A percentile compares a stretch with the other conserved stretches of the same genome.
Evolutionary conservation across 306 rosid species (phyloP).

Genomic region (Lithocarpus polystachyus): DNA sequence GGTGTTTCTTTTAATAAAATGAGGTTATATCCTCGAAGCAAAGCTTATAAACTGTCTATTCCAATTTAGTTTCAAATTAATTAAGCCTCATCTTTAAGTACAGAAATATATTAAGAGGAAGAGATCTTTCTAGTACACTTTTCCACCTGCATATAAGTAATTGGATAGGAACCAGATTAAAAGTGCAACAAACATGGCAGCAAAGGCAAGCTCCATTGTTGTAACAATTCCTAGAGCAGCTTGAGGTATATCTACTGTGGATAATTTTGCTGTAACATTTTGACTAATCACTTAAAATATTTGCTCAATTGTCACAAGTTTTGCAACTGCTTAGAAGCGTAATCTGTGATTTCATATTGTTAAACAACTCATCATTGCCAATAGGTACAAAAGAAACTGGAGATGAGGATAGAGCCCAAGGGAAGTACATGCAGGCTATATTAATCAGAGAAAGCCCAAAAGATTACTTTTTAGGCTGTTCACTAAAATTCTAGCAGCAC

Average conservation of each 20-base stretch:
- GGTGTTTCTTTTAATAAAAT: too few species aligned
- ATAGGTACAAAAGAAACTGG: conserved; percentile 76
- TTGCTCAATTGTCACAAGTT: not conserved
- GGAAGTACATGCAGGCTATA: conserved; percentile 69
- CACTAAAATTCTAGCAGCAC: conserved; percentile 26
- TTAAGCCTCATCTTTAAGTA: not conserved
- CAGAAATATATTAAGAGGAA: not conserved
- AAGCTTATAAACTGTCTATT: too few species aligned
- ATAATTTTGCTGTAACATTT: not conserved
- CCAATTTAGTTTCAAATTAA: too few species aligned
- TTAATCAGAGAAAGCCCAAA: conserved; percentile 72
- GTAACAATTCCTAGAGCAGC: conserved; percentile 70
- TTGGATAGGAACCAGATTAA: conserved; percentile 63
- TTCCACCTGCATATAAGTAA: conserved; percentile 43
- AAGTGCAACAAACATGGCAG: conserved; percentile 45
- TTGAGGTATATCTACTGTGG: conserved; percentile 53
- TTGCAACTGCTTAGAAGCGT: not conserved
- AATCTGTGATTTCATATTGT: not conserved
- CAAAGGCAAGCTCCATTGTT: conserved; percentile 48
- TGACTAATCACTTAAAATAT: not conserved
- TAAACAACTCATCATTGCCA: not conserved
- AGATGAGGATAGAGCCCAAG: conserved; percentile 91
- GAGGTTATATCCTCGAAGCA: too few species aligned
- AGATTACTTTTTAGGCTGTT: conserved; percentile 1
- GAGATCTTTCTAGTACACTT: conserved; percentile 29